Percentiles rank a stretch among this genome's conserved stretches.
Evolutionary conservation across 345 rosid genomes (phyloP).

Genomic region (Alliaria petiolata): DNA sequence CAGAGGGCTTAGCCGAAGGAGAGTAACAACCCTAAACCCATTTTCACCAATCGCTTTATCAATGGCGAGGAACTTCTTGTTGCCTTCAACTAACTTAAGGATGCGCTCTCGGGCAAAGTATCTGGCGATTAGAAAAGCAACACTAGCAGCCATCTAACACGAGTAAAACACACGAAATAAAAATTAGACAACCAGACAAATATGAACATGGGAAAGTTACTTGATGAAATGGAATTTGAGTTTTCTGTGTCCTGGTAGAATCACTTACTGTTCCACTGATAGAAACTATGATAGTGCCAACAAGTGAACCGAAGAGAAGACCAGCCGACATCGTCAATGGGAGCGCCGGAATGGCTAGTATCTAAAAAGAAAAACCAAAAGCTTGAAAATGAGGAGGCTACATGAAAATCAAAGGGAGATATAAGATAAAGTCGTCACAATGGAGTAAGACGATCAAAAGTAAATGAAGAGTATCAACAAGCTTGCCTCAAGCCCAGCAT

Average conservation of each 20-base stretch:
- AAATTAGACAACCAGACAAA: conserved; percentile 16
- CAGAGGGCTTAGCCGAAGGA: conserved; percentile 90
- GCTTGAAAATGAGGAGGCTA: neutral
- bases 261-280: conserved; percentile 91
- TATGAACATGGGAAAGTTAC: neutral
- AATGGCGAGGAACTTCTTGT: conserved; percentile 92
- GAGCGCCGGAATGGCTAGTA: conserved; percentile 93
- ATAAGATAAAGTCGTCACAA: neutral
- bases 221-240: neutral
- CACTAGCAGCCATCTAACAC: conserved; percentile 84
- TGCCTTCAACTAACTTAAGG: conserved; percentile 91
- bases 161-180: neutral
- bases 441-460: neutral
- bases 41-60: conserved; percentile 98
- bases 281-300: conserved; percentile 95
- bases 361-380: conserved; percentile 31
- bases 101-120: conserved; percentile 95
- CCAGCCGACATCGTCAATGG: conserved; percentile 99
- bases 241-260: neutral
- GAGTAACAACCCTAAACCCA: conserved; percentile 89
- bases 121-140: conserved; percentile 91
- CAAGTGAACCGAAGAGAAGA: conserved; percentile 83
- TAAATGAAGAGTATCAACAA: neutral
- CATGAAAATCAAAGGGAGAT: neutral
- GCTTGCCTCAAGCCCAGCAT: conserved; percentile 92